Evolutionary conservation across 116 monocot species (phyloP), one percentile per base, ranked within the genome.

Genomic region (Iris pallida): DNA sequence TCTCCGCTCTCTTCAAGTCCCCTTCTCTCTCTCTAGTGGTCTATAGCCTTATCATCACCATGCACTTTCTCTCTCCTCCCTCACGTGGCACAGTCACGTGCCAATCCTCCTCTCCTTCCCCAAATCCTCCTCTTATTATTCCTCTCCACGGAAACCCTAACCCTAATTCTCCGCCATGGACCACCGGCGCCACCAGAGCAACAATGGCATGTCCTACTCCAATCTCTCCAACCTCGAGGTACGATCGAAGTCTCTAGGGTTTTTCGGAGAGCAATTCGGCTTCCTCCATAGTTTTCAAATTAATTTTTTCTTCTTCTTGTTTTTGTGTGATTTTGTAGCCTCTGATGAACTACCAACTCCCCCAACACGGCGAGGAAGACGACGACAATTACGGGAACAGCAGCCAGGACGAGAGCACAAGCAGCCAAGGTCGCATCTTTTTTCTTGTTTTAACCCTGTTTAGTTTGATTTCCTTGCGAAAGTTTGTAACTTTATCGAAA

Each of bases 221-320:
- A 85, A 83, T 55, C 90, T 94, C 82, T 94, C 87, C 80, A 89
- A 94, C 69, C 90, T 94, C 72, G 93, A 94, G 82, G 94, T 94
- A 67, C 30, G 30, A 30, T 30, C 30, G 30, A 10, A 61, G 11
- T 13, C 45, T 4, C 30, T 30, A 30, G 30, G 30, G 30, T 30
- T 30, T 3, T 3, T 30, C 30, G 30, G 30, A 0, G 30, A 30
- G 30, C 30, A 3, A 30, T 30, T 30, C 30, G 30, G 55, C 7
- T 65, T 16, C 0, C 7, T 4, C n/a, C 6, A 20, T 46, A 43
- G 13, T 61, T 63, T 20, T 20, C 7, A 46, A 16, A n/a, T 41
- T 65, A 15, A 15, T 30, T 13, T 12, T 43, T 65, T 72, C 8
- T 64, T 20, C 2, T 52, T 17, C 8, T 58, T 58, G 20, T 17